Conservation (phyloP, 129 eudicot genomes). For the Flaveria bidentis region DNA sequence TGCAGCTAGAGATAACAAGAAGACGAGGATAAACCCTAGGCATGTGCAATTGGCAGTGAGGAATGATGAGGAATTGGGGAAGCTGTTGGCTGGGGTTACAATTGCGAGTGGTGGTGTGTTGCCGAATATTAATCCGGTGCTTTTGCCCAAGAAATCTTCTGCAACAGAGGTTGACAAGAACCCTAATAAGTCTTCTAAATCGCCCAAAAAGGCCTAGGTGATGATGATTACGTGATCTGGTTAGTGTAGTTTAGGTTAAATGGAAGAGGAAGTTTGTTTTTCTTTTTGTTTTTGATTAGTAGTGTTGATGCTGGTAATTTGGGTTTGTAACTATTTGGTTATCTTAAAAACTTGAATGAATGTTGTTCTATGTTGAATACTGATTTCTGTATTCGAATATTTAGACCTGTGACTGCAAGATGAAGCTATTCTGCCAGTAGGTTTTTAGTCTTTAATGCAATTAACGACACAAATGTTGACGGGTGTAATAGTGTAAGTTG, state of each 20-base stretch:
- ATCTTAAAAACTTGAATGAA: no score
- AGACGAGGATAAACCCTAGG: conserved; percentile 36
- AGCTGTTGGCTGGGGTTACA: conserved; percentile 18
- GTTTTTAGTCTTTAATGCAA: no score
- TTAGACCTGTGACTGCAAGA: no score
- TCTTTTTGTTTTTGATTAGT: no score
- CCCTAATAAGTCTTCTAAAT: conserved; percentile 19
- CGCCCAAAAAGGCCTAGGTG: background rate
- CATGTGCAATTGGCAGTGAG: conserved; percentile 42
- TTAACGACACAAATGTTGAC: no score
- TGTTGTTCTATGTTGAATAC: no score
- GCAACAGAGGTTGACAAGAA: conserved; percentile 5
- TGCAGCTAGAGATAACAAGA: conserved; percentile 36
- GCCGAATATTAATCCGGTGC: conserved; percentile 33
- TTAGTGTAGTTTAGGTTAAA: background rate
- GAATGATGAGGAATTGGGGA: conserved; percentile 40
- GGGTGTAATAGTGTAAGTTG: no score
- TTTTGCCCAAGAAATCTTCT: conserved; percentile 21
- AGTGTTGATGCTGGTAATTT: no score
- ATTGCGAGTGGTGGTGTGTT: conserved; percentile 40
- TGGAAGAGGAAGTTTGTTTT: no score
- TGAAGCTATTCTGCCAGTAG: no score
- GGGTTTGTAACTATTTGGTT: no score
- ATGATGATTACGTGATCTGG: background rate
- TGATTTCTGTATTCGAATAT: no score